Percentiles rank a stretch among this genome's conserved stretches.
These are phyloP conservation scores for Scalesia atractyloides DNA, from an alignment of 129 eudicot species.

Conservation along the genomic window DNA sequence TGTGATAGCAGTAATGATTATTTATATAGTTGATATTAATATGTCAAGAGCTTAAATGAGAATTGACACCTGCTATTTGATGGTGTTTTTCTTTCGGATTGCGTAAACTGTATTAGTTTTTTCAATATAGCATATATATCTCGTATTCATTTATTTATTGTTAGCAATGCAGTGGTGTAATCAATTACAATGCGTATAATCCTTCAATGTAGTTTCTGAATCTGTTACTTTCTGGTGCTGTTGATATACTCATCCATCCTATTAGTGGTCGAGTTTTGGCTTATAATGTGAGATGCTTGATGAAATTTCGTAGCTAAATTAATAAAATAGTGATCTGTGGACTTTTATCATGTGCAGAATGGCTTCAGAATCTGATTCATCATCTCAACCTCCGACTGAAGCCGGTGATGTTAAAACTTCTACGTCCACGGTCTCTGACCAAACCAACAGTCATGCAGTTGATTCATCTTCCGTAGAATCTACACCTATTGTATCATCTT, in stretches of 20 bases:
- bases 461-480: slow-evolving; percentile 39
- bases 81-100: slow-evolving; percentile 11
- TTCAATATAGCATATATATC: neutral
- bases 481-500: slow-evolving; percentile 50
- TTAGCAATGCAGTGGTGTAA: no score
- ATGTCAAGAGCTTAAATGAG: neutral
- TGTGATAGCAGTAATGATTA: slow-evolving; percentile 13
- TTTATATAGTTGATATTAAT: neutral
- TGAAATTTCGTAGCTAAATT: neutral
- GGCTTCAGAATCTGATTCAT: slow-evolving; percentile 55
- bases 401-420: slow-evolving; percentile 40
- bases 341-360: slow-evolving; percentile 50
- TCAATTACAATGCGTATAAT: no score
- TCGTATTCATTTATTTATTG: neutral
- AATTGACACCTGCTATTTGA: neutral
- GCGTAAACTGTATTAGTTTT: slow-evolving; percentile 5
- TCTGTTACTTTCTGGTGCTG: neutral
- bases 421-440: slow-evolving; percentile 27
- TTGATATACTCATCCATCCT: neutral
- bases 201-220: neutral
- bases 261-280: neutral
- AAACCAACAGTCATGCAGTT: slow-evolving; percentile 30
- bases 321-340: slow-evolving; percentile 16
- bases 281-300: neutral
- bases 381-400: slow-evolving; percentile 40